phyloP scores from a whole-genome alignment of 164 flowering plant species.

The Liriodendron chinense region DNA sequence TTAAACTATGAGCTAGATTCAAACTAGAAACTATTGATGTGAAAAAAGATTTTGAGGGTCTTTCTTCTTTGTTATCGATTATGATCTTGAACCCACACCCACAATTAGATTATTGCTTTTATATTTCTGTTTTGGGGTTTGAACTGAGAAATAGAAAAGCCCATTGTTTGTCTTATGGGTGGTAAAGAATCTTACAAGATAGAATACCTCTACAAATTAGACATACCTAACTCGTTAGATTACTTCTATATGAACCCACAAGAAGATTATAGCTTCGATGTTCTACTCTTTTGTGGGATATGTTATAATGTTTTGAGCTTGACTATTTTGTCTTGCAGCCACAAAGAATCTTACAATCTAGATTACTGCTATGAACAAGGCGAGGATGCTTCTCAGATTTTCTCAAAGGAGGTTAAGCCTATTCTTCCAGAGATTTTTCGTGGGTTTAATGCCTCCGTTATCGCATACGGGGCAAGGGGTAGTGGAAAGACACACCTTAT shows the following conservation, averaged over 20 bases:
- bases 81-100: background rate
- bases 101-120: background rate
- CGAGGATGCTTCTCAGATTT: constrained; percentile 38
- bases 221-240: too few relatives aligned
- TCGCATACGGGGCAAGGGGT: constrained; percentile 69
- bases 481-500: constrained; percentile 66
- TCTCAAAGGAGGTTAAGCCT: constrained; percentile 53
- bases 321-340: constrained; percentile 19
- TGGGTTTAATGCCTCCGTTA: constrained; percentile 45
- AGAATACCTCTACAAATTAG: background rate
- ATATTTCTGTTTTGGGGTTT: background rate
- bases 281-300: background rate
- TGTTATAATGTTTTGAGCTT: background rate
- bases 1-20: too few relatives aligned
- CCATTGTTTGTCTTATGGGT: too few relatives aligned
- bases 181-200: background rate
- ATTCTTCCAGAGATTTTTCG: constrained; percentile 38
- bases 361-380: constrained; percentile 58
- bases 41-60: too few relatives aligned
- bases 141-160: background rate
- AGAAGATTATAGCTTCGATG: background rate
- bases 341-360: constrained; percentile 41
- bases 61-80: background rate
- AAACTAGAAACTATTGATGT: too few relatives aligned
- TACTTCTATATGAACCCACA: background rate